Evolutionary conservation across 192 early-diverging fungal genomes (phyloP).

Genomic region (Geranomyces michiganensis): DNA sequence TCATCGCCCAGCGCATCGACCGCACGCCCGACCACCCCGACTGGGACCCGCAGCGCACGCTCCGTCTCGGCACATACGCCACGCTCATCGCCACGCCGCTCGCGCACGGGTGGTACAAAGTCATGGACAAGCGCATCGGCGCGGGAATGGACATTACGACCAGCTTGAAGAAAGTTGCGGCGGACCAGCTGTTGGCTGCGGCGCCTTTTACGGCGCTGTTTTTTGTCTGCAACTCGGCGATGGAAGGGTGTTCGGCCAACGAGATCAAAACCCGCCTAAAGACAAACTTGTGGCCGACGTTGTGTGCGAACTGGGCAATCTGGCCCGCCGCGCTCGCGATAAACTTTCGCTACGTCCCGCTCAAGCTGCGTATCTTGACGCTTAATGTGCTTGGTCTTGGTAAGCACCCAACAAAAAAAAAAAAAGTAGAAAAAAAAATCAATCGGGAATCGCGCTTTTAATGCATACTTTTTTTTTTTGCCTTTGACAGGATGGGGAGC

Average conservation of each 20-base stretch:
- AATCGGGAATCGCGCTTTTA: not conserved
- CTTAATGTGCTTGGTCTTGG: conserved; percentile 36
- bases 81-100: conserved; percentile 27
- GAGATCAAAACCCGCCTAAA: conserved; percentile 26
- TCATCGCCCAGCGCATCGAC: conserved; percentile 34
- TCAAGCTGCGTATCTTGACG: conserved; percentile 26
- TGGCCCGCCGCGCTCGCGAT: conserved; percentile 33
- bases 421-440: no score
- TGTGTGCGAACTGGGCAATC: conserved; percentile 36
- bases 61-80: conserved; percentile 30
- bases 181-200: conserved; percentile 31
- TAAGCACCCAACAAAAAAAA: conserved; percentile 1
- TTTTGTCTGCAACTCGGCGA: conserved; percentile 29
- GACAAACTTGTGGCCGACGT: conserved; percentile 34
- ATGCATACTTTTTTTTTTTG: not conserved
- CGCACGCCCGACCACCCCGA: conserved; percentile 7
- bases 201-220: conserved; percentile 35
- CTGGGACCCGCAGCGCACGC: conserved; percentile 32
- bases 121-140: conserved; percentile 28
- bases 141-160: conserved; percentile 31
- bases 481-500: conserved; percentile 33
- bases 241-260: conserved; percentile 11
- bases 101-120: conserved; percentile 38
- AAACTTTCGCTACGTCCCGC: conserved; percentile 35
- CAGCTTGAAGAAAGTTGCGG: conserved; percentile 33